These are phyloP conservation scores for Bruguiera parviflora DNA, from an alignment of 345 rosid species.

Conservation along the genomic window DNA sequence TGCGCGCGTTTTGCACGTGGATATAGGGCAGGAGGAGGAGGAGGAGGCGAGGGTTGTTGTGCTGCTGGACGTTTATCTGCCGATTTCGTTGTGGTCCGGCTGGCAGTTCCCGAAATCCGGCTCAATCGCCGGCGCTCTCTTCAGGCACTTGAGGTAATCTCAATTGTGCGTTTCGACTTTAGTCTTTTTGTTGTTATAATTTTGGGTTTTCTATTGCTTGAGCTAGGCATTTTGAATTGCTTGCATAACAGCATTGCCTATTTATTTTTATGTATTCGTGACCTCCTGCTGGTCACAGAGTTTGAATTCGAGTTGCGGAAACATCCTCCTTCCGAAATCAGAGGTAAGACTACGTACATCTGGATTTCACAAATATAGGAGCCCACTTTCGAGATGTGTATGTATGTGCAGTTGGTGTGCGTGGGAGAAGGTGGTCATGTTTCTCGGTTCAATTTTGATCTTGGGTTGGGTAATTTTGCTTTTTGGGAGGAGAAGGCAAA, in stretches of 20 bases:
- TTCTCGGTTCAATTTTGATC: too few species aligned
- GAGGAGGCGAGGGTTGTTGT: slow-evolving; percentile 50
- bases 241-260: too few species aligned
- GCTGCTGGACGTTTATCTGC: slow-evolving; percentile 72
- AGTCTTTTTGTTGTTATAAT: not conserved
- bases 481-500: too few species aligned
- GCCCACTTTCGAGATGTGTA: too few species aligned
- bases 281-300: too few species aligned
- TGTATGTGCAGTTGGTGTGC: too few species aligned
- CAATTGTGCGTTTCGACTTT: not conserved
- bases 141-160: slow-evolving; percentile 71
- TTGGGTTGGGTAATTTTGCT: too few species aligned
- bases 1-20: slow-evolving; percentile 43
- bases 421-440: too few species aligned
- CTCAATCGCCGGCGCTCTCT: slow-evolving; percentile 57
- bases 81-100: slow-evolving; percentile 60
- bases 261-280: too few species aligned
- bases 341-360: too few species aligned
- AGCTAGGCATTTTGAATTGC: too few species aligned
- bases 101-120: slow-evolving; percentile 78
- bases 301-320: not conserved
- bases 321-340: not conserved
- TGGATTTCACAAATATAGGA: too few species aligned
- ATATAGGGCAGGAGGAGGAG: slow-evolving; percentile 25
- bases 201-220: not conserved